These are phyloP conservation scores for Malassezia restricta DNA, from an alignment of 1,284 basidiomycete species.

Conservation along the genomic window DNA sequence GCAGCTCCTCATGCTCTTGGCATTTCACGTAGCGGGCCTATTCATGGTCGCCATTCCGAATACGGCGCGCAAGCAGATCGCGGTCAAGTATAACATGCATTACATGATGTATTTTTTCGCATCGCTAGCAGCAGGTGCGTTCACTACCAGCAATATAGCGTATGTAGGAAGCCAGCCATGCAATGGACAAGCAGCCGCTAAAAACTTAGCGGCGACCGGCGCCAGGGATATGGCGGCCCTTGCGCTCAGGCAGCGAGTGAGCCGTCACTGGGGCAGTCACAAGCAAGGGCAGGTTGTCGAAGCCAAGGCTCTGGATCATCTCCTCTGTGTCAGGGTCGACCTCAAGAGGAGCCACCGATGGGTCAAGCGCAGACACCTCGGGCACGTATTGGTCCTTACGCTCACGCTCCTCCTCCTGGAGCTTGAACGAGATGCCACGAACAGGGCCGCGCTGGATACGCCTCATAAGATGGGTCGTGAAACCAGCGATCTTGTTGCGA, in stretches of 20 bases:
- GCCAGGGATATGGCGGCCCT: slow-evolving; percentile 43
- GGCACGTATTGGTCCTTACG: slow-evolving; percentile 56
- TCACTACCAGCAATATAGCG: neutral
- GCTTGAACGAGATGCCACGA: slow-evolving; percentile 99
- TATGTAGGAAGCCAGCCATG: neutral
- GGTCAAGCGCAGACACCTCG: slow-evolving; percentile 46
- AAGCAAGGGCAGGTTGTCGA: slow-evolving; percentile 43
- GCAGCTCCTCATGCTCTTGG: too few relatives aligned
- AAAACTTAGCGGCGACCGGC: slow-evolving; percentile 38
- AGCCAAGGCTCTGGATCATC: slow-evolving; percentile 42
- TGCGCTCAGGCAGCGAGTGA: slow-evolving; percentile 40
- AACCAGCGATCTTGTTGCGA: slow-evolving; percentile 98
- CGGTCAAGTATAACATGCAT: slow-evolving; percentile 9
- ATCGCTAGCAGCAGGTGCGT: neutral
- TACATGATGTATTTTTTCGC: slow-evolving; percentile 18
- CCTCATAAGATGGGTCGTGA: slow-evolving; percentile 99
- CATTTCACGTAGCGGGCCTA: too few relatives aligned
- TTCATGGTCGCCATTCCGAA: too few relatives aligned
- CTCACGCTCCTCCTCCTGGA: slow-evolving; percentile 99
- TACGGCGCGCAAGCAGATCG: too few relatives aligned
- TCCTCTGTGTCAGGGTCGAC: slow-evolving; percentile 47
- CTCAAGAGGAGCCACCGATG: slow-evolving; percentile 40
- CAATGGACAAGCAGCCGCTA: slow-evolving; percentile 5
- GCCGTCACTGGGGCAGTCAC: slow-evolving; percentile 42
- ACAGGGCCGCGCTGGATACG: slow-evolving; percentile 99